These are phyloP conservation scores for Seiridium cupressi DNA, from an alignment of 2,329 filamentous ascomycete genomes.

Conservation along the genomic window DNA sequence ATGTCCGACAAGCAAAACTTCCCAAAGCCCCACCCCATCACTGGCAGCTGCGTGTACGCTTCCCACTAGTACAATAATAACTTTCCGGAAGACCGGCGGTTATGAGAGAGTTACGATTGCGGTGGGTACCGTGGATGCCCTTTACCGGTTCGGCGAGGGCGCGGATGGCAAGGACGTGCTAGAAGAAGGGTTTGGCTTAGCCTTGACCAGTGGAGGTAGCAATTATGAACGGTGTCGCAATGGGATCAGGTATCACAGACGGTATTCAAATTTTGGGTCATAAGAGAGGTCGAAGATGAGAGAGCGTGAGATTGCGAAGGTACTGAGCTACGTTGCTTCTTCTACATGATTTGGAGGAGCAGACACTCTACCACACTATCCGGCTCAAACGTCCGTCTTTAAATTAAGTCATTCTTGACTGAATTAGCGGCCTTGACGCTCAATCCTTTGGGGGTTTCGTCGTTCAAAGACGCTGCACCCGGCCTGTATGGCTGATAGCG, in stretches of 20 bases:
- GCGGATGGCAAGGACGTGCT: neutral
- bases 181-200: neutral
- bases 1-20: neutral
- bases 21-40: neutral
- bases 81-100: neutral
- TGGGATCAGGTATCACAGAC: constrained; percentile 3
- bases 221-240: neutral
- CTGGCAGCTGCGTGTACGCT: neutral
- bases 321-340: no score
- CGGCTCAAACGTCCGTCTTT: no score
- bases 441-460: no score
- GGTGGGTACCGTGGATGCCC: neutral
- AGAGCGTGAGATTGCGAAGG: neutral
- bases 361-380: no score
- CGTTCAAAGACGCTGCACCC: no score
- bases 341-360: no score
- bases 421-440: no score
- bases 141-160: constrained; percentile 3
- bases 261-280: neutral
- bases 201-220: neutral
- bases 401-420: no score
- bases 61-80: neutral
- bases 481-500: no score
- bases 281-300: neutral
- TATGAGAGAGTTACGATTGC: neutral